Base-by-base conservation (phyloP, 2,329 filamentous ascomycete genomes). In the Paramyrothecium roridum region DNA sequence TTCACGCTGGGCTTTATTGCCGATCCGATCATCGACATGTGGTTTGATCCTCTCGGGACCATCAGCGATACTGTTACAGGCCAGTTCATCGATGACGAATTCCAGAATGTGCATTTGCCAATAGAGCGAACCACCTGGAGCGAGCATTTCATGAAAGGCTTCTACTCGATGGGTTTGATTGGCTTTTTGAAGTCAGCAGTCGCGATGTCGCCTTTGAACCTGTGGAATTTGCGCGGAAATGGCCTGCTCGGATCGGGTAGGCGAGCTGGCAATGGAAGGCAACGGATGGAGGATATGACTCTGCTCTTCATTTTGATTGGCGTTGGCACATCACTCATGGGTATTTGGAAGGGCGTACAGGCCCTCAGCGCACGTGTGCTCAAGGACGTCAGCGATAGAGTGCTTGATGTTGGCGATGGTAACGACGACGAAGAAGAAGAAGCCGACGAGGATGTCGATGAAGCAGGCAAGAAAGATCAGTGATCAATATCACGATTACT, bases 1-100 rank as follows among this genome's bases (percentile, higher is more conserved):
- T 98, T 96, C 66, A 30, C 90, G 1, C 84, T 98, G 54, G 95
- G 95, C 46, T 98, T 97, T 65, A 75, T 98, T 61, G 93, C 93
- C 57, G 93, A 98, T 71, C 93, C 93, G 2, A 91, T 98, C 57
- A 88, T 98, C 70, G 90, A 92, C 63, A 76, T 96, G 26, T 96
- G 93, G 77, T 75, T 93, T 54, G 91, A 96, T 66, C 92, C 92
- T 0, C 73, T 85, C 54, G 84, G 86, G 52, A 84, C 83, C 12
- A 76, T 88, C 51, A 70, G 75, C 34, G 80, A 82, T 21, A 73
- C 80, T 45, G 75, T 85, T 23, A 73, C 78, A 26, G 75, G 71
- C 51, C 70, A 75, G 57, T 72, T 67, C 66, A 73, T 73, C 34
- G 76, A 77, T 46, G 64, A 72, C 45, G 72, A 79, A 43, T 71